Conservation (phyloP, 257 asterid species). For the Rhazya stricta region DNA sequence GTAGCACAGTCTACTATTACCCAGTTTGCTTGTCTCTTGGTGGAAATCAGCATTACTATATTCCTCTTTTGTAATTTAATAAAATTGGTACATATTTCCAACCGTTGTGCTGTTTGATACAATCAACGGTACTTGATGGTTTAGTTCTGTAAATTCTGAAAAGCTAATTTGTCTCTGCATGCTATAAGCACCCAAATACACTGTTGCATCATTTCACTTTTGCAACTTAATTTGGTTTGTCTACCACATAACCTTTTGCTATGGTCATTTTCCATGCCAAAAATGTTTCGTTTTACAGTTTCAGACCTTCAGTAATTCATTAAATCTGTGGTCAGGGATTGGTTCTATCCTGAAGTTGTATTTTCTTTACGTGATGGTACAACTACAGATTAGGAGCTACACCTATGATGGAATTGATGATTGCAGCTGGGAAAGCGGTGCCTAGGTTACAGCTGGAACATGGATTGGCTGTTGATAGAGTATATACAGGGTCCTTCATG, state of each 20-base stretch:
- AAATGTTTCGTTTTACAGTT: neutral
- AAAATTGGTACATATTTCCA: neutral
- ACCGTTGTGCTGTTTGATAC: neutral
- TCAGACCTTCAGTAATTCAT: neutral
- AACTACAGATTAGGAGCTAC: conserved; percentile 86
- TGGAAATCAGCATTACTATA: neutral
- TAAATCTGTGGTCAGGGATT: neutral
- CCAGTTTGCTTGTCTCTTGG: neutral
- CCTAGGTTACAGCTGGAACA: conserved; percentile 89
- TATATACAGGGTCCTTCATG: conserved; percentile 96
- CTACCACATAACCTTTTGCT: too few relatives aligned
- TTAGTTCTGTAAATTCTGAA: neutral
- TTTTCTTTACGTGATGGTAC: conserved; percentile 8
- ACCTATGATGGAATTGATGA: conserved; percentile 94
- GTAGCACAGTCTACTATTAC: neutral
- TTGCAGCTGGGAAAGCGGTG: conserved; percentile 88
- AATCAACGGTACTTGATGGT: neutral
- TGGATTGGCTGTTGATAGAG: conserved; percentile 97
- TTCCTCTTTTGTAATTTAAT: neutral
- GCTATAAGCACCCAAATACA: neutral
- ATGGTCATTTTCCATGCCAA: neutral
- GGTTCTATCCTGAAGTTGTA: conserved; percentile 1
- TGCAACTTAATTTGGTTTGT: neutral
- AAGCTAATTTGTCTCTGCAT: neutral
- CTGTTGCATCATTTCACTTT: neutral